phyloP scores from a whole-genome alignment of 2,329 filamentous ascomycete genomes.

The Ophiostoma perfectum region DNA sequence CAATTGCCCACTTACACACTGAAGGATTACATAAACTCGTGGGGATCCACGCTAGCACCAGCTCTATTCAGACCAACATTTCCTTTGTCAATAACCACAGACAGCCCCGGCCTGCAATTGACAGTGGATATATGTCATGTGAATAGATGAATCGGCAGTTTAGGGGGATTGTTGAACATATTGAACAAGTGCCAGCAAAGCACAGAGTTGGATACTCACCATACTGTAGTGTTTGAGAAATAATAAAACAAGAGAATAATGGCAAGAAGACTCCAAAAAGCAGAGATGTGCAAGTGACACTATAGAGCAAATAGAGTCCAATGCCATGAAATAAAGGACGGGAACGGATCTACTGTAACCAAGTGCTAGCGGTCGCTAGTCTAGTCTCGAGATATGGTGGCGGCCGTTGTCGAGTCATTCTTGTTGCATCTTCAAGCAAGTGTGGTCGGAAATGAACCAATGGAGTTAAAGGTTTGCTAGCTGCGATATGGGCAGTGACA shows the following conservation, averaged over 20 bases:
- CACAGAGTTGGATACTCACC: no score
- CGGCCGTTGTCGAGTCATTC: not conserved
- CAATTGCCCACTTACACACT: conserved; percentile 19
- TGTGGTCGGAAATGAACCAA: no score
- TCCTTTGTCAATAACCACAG: not conserved
- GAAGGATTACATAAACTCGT: not conserved
- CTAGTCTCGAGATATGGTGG: not conserved
- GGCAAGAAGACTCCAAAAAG: not conserved
- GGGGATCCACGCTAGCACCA: not conserved
- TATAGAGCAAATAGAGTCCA: not conserved
- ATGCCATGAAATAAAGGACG: not conserved
- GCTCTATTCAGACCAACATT: not conserved
- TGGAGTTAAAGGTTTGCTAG: no score
- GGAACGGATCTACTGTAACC: not conserved
- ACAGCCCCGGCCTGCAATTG: no score
- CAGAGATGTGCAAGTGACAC: not conserved
- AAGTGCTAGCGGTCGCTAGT: not conserved
- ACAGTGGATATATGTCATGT: no score
- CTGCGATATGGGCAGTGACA: no score
- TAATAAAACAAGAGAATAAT: not conserved
- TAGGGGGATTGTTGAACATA: no score
- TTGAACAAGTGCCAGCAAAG: no score
- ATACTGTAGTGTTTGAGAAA: no score
- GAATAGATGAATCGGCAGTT: no score
- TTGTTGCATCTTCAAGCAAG: not conserved